Conservation (phyloP, 768 basidiomycete species). For the Suillus cothurnatus region DNA sequence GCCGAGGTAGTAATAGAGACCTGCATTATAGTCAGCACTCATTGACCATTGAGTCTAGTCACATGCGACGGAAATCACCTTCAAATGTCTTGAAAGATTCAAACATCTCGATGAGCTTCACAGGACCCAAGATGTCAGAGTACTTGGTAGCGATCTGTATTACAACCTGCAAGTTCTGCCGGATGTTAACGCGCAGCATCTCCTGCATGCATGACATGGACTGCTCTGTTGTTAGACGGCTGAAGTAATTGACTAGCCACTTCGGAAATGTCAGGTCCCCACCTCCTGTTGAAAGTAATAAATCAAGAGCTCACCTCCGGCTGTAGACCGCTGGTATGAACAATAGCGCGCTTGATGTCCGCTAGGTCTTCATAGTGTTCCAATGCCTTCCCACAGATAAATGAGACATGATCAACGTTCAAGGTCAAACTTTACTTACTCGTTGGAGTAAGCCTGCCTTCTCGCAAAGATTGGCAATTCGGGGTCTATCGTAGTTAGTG, state of each 20-base stretch:
- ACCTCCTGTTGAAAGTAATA: conserved; percentile 8
- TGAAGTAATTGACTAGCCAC: conserved; percentile 99
- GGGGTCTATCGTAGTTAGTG: conserved; percentile 91
- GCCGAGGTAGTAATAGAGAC: conserved; percentile 97
- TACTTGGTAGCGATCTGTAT: conserved; percentile 99
- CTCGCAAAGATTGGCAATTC: conserved; percentile 98
- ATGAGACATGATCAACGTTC: conserved; percentile 6
- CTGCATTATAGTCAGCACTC: conserved; percentile 34
- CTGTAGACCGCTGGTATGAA: conserved; percentile 84
- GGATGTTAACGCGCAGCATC: conserved; percentile 96
- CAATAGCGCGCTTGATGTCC: conserved; percentile 98
- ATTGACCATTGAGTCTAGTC: neutral
- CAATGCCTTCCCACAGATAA: conserved; percentile 66
- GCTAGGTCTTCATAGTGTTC: conserved; percentile 98
- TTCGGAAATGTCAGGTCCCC: conserved; percentile 29
- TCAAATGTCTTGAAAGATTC: conserved; percentile 98
- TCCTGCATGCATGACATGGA: conserved; percentile 96
- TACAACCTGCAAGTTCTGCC: conserved; percentile 95
- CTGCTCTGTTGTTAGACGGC: conserved; percentile 94
- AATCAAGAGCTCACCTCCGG: conserved; percentile 61
- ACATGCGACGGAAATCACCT: conserved; percentile 43
- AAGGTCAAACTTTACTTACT: conserved; percentile 44
- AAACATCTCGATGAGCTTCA: conserved; percentile 98
- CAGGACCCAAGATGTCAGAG: conserved; percentile 95
- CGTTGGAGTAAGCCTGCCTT: conserved; percentile 95